A percentile compares a stretch with the other conserved stretches of the same genome.
These are phyloP conservation scores for Cercospora sp. DNA, from an alignment of 2,329 filamentous ascomycete species.

Conservation along the genomic window DNA sequence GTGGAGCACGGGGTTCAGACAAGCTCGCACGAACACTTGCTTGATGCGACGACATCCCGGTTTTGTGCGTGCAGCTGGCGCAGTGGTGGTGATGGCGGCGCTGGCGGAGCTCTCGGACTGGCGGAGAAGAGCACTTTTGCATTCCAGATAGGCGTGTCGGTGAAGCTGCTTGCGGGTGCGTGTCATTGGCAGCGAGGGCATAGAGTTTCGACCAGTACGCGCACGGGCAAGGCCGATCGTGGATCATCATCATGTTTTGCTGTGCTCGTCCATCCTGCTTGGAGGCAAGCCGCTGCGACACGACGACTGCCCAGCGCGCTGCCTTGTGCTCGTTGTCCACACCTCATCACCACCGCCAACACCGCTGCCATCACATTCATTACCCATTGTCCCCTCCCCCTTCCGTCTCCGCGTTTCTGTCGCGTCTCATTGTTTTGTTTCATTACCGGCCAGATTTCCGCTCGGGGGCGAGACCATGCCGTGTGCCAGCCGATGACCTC, in stretches of 20 bases:
- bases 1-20: neutral
- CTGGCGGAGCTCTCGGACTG: neutral
- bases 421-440: slow-evolving; percentile 1
- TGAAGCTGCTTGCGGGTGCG: neutral
- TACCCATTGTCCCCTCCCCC: neutral
- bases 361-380: neutral
- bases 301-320: neutral
- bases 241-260: neutral
- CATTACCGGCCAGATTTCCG: neutral
- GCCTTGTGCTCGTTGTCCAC: neutral
- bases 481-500: slow-evolving; percentile 8
- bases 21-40: neutral
- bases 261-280: neutral
- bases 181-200: neutral
- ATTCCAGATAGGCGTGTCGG: neutral
- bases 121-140: neutral
- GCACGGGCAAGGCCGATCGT: neutral
- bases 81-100: neutral
- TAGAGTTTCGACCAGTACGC: neutral
- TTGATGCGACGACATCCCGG: neutral
- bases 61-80: neutral
- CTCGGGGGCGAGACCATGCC: slow-evolving; percentile 1
- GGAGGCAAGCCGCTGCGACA: neutral
- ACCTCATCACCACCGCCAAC: neutral
- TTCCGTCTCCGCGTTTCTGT: neutral